phyloP scores from a whole-genome alignment of 768 basidiomycete species.

The Phylloporus sp. region DNA sequence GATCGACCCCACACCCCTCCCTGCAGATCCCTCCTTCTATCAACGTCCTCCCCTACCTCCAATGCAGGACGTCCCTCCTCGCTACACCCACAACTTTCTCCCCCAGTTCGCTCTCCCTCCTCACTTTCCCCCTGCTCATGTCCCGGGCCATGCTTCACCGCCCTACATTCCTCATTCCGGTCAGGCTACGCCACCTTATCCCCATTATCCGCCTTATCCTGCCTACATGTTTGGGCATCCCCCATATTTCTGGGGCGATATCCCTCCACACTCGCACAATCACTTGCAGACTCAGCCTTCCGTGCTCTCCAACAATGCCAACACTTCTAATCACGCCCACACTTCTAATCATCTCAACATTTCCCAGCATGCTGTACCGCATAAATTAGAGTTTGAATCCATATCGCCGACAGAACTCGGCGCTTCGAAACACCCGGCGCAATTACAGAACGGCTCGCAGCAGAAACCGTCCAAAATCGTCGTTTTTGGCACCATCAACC shows the following conservation, averaged over 20 bases:
- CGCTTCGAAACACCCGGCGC: constrained; percentile 1
- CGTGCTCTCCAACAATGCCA: constrained; percentile 5
- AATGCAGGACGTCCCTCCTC: constrained; percentile 21
- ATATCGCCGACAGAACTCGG: constrained; percentile 11
- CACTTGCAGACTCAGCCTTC: constrained; percentile 19
- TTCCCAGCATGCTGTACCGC: constrained; percentile 7
- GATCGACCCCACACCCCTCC: constrained; percentile 7
- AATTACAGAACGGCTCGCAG: constrained; percentile 7
- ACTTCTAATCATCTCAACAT: neutral
- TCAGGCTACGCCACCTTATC: constrained; percentile 32
- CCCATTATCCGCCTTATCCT: constrained; percentile 33
- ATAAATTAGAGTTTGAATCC: constrained; percentile 17
- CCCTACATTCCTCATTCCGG: constrained; percentile 24
- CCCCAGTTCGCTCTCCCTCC: constrained; percentile 15
- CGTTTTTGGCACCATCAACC: constrained; percentile 49
- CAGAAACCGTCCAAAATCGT: constrained; percentile 28
- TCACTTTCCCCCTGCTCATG: constrained; percentile 14
- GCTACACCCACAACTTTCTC: constrained; percentile 12
- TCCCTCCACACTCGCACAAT: constrained; percentile 8
- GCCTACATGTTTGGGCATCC: constrained; percentile 33
- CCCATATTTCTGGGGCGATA: constrained; percentile 37
- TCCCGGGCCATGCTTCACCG: constrained; percentile 24
- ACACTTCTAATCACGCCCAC: constrained; percentile 1
- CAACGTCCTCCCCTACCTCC: constrained; percentile 17
- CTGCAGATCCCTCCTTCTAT: constrained; percentile 16